phyloP scores from a whole-genome alignment of 108 stramenopile species.

The Nitzschia putrida region DNA sequence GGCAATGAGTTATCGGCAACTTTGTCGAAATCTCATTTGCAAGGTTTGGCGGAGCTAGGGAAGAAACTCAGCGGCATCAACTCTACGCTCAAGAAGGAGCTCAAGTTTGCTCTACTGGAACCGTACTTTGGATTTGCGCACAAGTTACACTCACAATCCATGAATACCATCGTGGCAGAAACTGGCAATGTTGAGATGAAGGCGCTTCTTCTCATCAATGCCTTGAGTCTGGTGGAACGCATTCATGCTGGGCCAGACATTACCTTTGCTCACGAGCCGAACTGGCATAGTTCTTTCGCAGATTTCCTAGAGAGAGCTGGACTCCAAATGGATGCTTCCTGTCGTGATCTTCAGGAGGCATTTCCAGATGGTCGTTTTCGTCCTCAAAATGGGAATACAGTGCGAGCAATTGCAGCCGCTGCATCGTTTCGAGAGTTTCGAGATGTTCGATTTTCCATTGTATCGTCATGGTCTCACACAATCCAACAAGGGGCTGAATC shows the following conservation, averaged over 20 bases:
- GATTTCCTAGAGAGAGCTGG: conserved; percentile 11
- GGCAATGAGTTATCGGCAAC: background rate
- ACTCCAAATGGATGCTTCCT: conserved; percentile 5
- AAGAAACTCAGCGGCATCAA: background rate
- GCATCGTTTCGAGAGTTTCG: conserved; percentile 31
- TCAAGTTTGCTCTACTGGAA: conserved; percentile 18
- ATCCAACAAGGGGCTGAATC: background rate
- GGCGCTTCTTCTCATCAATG: conserved; percentile 6
- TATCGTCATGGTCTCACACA: conserved; percentile 19
- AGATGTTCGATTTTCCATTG: conserved; percentile 24
- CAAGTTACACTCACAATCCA: background rate
- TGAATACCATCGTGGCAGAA: conserved; percentile 8
- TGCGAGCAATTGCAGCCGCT: conserved; percentile 19
- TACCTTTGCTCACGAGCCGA: too few relatives aligned
- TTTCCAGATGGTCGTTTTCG: conserved; percentile 22
- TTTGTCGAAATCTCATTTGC: background rate
- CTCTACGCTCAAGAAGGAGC: conserved; percentile 17
- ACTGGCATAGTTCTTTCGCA: background rate
- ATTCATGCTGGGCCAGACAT: too few relatives aligned
- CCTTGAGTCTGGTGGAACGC: background rate
- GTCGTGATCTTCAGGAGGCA: background rate
- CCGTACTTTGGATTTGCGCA: conserved; percentile 23
- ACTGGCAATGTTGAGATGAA: background rate
- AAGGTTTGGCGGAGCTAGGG: background rate
- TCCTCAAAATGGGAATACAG: conserved; percentile 11